A percentile compares a stretch with the other conserved stretches of the same genome.
These are phyloP conservation scores for Malassezia psittaci DNA, from an alignment of 1,284 basidiomycete species.

Conservation along the genomic window DNA sequence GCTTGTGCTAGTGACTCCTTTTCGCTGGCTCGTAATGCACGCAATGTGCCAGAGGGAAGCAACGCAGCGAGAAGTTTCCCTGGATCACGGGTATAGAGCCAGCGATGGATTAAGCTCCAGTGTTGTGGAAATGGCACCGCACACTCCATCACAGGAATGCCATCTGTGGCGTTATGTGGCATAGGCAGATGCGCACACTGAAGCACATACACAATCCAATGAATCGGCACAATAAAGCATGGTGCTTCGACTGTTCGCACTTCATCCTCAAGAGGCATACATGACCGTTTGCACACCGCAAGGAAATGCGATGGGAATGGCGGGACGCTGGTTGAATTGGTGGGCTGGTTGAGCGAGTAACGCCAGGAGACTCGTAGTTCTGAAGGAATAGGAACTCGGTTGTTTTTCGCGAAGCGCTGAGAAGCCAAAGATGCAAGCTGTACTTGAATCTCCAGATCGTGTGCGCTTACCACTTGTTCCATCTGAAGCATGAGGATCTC, in stretches of 20 bases:
- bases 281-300: neutral
- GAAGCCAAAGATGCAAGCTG: neutral
- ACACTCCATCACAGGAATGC: slow-evolving; percentile 3
- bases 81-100: slow-evolving; percentile 17
- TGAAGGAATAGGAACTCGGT: neutral
- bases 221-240: slow-evolving; percentile 13
- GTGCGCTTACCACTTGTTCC: neutral
- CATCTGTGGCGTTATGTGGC: neutral
- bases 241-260: neutral
- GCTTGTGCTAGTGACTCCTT: neutral
- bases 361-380: slow-evolving; percentile 5
- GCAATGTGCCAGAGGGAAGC: slow-evolving; percentile 4
- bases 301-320: slow-evolving; percentile 12
- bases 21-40: neutral
- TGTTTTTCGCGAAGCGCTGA: neutral
- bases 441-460: neutral
- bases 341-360: neutral
- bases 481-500: slow-evolving; percentile 7
- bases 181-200: slow-evolving; percentile 14
- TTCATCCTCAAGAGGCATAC: neutral
- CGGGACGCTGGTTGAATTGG: neutral
- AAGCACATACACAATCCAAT: slow-evolving; percentile 19
- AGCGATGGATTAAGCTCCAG: slow-evolving; percentile 11
- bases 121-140: slow-evolving; percentile 12
- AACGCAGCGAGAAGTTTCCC: slow-evolving; percentile 10